Conservation (phyloP, 1,139 yeast species). For the Zygoascus sp. region DNA sequence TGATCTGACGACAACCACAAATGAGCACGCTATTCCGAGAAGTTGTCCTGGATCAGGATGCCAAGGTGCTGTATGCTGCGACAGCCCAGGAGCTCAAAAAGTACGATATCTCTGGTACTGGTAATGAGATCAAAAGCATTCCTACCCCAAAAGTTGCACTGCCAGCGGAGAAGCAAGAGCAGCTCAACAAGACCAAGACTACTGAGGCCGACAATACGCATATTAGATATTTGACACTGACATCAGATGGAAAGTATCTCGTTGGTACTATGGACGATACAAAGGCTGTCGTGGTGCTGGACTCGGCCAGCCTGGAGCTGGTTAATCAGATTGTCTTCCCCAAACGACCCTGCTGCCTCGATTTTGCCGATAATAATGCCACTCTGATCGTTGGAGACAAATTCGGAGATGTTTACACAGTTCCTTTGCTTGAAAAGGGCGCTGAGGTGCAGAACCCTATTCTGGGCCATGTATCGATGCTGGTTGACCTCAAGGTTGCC, state of each 20-base stretch:
- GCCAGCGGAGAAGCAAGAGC: constrained; percentile 4
- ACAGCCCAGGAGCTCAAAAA: neutral
- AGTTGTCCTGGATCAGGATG: neutral
- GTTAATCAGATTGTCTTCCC: constrained; percentile 74
- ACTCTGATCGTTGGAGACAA: constrained; percentile 81
- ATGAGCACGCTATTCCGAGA: constrained; percentile 16
- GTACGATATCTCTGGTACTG: constrained; percentile 1
- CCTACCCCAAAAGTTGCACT: constrained; percentile 2
- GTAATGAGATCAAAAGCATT: constrained; percentile 1
- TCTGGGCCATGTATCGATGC: constrained; percentile 95
- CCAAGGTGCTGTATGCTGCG: neutral
- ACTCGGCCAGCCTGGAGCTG: constrained; percentile 16
- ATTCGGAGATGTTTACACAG: constrained; percentile 87
- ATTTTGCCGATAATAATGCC: constrained; percentile 47
- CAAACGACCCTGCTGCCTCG: constrained; percentile 81
- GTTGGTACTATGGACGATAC: constrained; percentile 78
- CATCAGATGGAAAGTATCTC: constrained; percentile 51
- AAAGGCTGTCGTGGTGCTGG: constrained; percentile 64
- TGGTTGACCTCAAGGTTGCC: constrained; percentile 60
- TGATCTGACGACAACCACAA: neutral
- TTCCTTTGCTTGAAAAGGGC: constrained; percentile 29
- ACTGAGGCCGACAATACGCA: constrained; percentile 13
- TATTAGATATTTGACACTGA: constrained; percentile 56
- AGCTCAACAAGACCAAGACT: constrained; percentile 9
- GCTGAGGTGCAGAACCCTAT: constrained; percentile 53